A percentile compares a stretch with the other conserved stretches of the same genome.
Evolutionary conservation across 768 basidiomycete species (phyloP).

Genomic region (Leccinum boreale): DNA sequence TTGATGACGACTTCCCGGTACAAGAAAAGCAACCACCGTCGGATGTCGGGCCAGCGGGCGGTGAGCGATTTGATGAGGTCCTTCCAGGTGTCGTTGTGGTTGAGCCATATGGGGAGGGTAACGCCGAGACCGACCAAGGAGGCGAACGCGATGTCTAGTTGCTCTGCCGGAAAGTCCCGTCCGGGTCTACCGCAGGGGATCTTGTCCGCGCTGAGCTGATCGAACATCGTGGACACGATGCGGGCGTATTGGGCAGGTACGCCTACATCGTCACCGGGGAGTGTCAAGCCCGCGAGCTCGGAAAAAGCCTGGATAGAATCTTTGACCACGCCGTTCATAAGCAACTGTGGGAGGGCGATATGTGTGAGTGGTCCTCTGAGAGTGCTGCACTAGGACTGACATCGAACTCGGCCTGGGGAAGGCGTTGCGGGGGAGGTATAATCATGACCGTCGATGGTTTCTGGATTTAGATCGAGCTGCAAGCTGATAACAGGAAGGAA

Average conservation of each 20-base stretch:
- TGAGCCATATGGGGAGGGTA: conserved; percentile 25
- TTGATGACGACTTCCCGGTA: conserved; percentile 13
- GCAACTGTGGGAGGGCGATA: conserved; percentile 3
- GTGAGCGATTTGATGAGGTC: conserved; percentile 15
- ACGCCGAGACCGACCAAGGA: conserved; percentile 20
- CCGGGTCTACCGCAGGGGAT: conserved; percentile 15
- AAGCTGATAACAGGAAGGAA: not conserved
- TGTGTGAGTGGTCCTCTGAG: not conserved
- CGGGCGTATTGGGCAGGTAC: conserved; percentile 19
- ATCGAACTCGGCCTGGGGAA: conserved; percentile 18
- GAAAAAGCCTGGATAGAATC: conserved; percentile 13
- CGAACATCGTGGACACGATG: conserved; percentile 20
- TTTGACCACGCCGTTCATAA: conserved; percentile 12
- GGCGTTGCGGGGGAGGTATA: not conserved
- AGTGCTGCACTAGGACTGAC: conserved; percentile 8
- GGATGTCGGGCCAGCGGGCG: conserved; percentile 23
- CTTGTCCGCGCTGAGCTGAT: conserved; percentile 17
- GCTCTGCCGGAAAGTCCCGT: conserved; percentile 1
- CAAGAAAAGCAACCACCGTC: conserved; percentile 26
- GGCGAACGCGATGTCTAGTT: conserved; percentile 12
- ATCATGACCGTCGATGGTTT: not conserved
- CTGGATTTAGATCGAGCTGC: not conserved
- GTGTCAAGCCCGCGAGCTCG: conserved; percentile 11
- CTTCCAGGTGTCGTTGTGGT: conserved; percentile 7
- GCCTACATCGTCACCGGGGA: conserved; percentile 10